Evolutionary conservation across 2,329 filamentous ascomycete species (phyloP), one percentile per base, ranked within the genome.

Genomic region (Davidsoniella eucalypti): DNA sequence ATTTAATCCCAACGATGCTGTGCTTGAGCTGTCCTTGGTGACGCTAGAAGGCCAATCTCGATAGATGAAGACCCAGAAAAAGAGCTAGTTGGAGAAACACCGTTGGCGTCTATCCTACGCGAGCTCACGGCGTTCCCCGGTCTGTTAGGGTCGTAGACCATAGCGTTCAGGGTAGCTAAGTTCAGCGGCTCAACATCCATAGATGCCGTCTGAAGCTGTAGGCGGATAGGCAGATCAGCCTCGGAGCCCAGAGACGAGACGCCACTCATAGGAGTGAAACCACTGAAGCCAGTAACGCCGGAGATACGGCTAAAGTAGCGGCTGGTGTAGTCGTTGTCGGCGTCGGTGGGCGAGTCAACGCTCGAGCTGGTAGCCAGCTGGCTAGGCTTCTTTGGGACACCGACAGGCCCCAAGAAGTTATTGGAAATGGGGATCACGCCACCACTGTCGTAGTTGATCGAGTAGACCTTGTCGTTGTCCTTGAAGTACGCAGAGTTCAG

Each of bases 121-220:
- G 52, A 23, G 9, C 26, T 33, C 8, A 26, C 36, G 8, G 59
- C 61, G 8, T 53, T 56, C 6, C 55, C 57, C 5, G 63, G 59
- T 48, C 61, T 67, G 18, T 64, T 59, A 0, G 71, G 69, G 50
- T 63, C 67, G 58, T 78, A 78, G 4, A 77, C 71, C 1, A 67
- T 65, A 2, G 75, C 69, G 52, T 67, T 75, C 2, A 78, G 63
- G 1, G 65, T 70, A 3, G 52, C 41, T 25, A 54, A 29, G 21
- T 53, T 53, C 18, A 53, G 23, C 33, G 51, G 51, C 37, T 43
- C 42, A 18, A 52, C 41, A 8, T 42, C 37, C 3, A 44, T 17
- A 3, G 39, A 38, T 3, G 42, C 17, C 14, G 51, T 40, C 17
- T 14, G 26, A 5, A 44, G 16, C 33, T 48, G 39, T n/a, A 47